Percentiles rank a stretch among this genome's conserved stretches.
Evolutionary conservation across 2,329 filamentous ascomycete species (phyloP).

Genomic region (Niveomyces coronatus): DNA sequence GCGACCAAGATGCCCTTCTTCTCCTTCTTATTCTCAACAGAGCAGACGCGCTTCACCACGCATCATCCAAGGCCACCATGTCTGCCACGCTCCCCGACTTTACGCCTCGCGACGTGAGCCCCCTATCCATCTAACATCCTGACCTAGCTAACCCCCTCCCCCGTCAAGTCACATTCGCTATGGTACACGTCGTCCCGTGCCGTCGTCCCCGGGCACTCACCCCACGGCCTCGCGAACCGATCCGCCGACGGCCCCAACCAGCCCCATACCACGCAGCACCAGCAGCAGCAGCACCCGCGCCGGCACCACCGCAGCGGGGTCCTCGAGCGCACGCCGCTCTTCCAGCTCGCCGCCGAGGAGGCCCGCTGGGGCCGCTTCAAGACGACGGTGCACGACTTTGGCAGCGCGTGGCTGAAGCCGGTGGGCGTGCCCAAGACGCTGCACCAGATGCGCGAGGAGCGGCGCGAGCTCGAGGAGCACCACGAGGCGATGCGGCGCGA

Average conservation of each 20-base stretch:
- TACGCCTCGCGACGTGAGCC: conserved; percentile 57
- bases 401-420: conserved; percentile 81
- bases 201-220: conserved; percentile 28
- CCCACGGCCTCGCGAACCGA: conserved; percentile 23
- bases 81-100: conserved; percentile 4
- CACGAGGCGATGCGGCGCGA: conserved; percentile 63
- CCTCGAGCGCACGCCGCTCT: conserved; percentile 51
- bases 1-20: too few species aligned
- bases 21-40: too few species aligned
- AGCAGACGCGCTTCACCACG: too few species aligned
- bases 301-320: conserved; percentile 34
- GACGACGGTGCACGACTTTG: conserved; percentile 79
- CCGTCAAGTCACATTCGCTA: conserved; percentile 55
- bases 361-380: conserved; percentile 66
- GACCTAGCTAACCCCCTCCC: conserved; percentile 1
- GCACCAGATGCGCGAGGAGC: conserved; percentile 82
- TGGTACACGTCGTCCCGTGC: conserved; percentile 61
- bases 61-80: not conserved
- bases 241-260: conserved; percentile 14
- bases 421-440: conserved; percentile 83
- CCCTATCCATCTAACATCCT: not conserved
- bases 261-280: conserved; percentile 17
- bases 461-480: conserved; percentile 78
- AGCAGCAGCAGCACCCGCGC: conserved; percentile 16
- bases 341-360: conserved; percentile 67